phyloP scores from a whole-genome alignment of 257 asterid species.

The Cruciata laevipes region DNA sequence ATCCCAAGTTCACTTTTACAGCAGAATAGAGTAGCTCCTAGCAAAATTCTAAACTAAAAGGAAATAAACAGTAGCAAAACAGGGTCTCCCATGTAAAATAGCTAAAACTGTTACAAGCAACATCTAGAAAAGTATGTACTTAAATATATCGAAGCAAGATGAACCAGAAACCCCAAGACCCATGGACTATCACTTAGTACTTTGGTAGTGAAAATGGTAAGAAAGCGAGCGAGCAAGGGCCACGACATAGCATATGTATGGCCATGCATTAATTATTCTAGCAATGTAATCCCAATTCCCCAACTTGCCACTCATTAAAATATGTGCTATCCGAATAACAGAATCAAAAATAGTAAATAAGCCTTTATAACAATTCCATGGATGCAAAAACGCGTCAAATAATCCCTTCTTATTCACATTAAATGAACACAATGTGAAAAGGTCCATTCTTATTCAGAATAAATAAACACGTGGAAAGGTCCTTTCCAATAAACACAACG shows the following conservation, averaged over 20 bases:
- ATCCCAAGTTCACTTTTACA: not conserved
- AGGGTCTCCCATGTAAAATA: not conserved
- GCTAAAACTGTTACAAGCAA: not conserved
- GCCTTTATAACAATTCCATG: too few species aligned
- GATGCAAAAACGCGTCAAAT: too few species aligned
- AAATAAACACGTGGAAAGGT: too few species aligned
- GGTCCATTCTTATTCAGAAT: too few species aligned
- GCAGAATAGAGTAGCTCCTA: slow-evolving; percentile 4
- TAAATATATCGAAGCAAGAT: not conserved
- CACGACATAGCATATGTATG: not conserved
- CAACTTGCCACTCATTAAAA: too few species aligned
- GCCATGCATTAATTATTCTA: not conserved
- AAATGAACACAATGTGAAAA: too few species aligned
- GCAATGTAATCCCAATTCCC: too few species aligned
- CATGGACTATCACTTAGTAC: not conserved
- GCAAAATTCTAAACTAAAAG: not conserved
- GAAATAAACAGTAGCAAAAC: not conserved
- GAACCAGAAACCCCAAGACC: not conserved
- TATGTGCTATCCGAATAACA: not conserved
- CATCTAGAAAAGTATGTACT: not conserved
- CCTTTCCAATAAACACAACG: too few species aligned
- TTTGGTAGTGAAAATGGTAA: not conserved
- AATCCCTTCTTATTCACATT: too few species aligned
- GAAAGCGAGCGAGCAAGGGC: not conserved
- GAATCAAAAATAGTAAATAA: too few species aligned